Conservation (phyloP, 2,329 filamentous ascomycete genomes). For the Penicillium crustosum region DNA sequence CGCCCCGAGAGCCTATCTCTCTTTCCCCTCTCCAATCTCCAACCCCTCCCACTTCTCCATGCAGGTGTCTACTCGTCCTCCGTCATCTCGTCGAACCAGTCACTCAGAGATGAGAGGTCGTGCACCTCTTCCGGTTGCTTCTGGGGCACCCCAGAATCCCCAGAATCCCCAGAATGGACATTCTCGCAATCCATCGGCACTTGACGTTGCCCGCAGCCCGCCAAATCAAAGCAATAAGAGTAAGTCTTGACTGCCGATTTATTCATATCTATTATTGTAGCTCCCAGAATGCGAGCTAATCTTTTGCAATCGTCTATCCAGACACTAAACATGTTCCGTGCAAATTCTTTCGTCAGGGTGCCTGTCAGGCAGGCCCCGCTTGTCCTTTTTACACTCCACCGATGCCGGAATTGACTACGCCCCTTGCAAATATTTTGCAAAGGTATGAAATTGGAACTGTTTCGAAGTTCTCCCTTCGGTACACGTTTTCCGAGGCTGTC, state of each 20-base stretch:
- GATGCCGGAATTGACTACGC: constrained; percentile 80
- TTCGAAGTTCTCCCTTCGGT: background rate
- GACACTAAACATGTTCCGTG: constrained; percentile 97
- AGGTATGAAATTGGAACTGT: constrained; percentile 58
- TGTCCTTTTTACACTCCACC: constrained; percentile 93
- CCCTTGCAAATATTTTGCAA: constrained; percentile 97
- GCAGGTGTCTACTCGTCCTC: constrained; percentile 27
- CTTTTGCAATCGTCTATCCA: constrained; percentile 38
- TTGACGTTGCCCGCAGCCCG: constrained; percentile 50
- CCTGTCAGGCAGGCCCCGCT: constrained; percentile 91
- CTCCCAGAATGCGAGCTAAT: constrained; percentile 8
- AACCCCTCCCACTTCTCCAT: constrained; percentile 21
- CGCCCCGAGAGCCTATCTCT: constrained; percentile 21
- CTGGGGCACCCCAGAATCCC: constrained; percentile 26
- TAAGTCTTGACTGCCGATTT: constrained; percentile 11
- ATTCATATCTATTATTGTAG: background rate
- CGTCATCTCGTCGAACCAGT: constrained; percentile 26
- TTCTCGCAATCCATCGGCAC: constrained; percentile 43
- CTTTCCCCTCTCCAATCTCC: constrained; percentile 19
- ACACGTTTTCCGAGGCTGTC: background rate
- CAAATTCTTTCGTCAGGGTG: constrained; percentile 98
- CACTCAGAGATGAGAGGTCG: constrained; percentile 44
- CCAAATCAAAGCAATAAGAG: constrained; percentile 48
- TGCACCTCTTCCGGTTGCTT: constrained; percentile 41
- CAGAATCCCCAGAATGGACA: constrained; percentile 44